A percentile compares a stretch with the other conserved stretches of the same genome.
Conservation (phyloP, 2,329 filamentous ascomycete species). For the Blumeriella jaapii region DNA sequence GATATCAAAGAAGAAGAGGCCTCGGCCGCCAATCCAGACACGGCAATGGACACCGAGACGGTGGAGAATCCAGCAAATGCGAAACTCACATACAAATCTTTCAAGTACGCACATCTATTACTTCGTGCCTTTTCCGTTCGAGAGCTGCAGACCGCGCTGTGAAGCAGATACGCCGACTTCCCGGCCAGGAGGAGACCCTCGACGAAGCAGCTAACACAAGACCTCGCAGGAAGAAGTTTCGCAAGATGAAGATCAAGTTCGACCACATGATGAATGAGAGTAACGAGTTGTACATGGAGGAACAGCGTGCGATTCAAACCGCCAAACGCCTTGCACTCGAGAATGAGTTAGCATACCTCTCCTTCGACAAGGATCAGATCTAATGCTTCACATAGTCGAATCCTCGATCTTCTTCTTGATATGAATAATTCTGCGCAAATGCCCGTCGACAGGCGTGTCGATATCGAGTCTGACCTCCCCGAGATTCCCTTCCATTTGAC, state of each 20-base stretch:
- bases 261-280: slow-evolving; percentile 69
- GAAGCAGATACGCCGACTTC: no score
- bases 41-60: slow-evolving; percentile 3
- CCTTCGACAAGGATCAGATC: neutral
- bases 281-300: slow-evolving; percentile 70
- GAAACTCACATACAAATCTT: slow-evolving; percentile 29
- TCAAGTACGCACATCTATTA: slow-evolving; percentile 27
- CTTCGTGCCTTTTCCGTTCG: neutral
- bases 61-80: slow-evolving; percentile 16
- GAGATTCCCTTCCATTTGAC: slow-evolving; percentile 19
- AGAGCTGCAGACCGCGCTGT: no score
- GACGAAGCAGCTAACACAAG: slow-evolving; percentile 28
- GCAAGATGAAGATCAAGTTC: slow-evolving; percentile 74
- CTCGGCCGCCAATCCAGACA: slow-evolving; percentile 8
- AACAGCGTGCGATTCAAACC: slow-evolving; percentile 68
- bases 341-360: slow-evolving; percentile 62
- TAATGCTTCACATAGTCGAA: slow-evolving; percentile 47
- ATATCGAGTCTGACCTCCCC: slow-evolving; percentile 39
- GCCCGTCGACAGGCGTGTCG: slow-evolving; percentile 60
- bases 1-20: slow-evolving; percentile 7
- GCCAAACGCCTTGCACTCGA: slow-evolving; percentile 78
- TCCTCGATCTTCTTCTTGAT: slow-evolving; percentile 81
- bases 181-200: no score
- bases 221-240: slow-evolving; percentile 86
- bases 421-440: slow-evolving; percentile 79